Conservation (phyloP, 1,139 yeast genomes). For the Suhomyces bolitotheri region DNA sequence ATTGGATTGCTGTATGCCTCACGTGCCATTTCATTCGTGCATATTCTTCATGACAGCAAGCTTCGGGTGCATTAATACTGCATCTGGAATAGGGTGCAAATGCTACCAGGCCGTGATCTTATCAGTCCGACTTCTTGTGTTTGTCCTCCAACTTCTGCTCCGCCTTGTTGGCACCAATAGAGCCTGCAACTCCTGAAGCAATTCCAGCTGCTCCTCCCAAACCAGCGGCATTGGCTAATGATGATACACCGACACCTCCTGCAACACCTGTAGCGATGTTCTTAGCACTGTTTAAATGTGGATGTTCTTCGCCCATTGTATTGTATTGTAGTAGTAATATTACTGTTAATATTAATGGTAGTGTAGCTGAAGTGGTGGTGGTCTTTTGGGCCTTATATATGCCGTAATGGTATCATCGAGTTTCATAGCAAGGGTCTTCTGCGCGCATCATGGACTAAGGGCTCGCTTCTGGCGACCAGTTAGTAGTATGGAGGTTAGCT, state of each 20-base stretch:
- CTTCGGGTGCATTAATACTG: no score
- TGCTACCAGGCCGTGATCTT: no score
- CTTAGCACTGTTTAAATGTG: conserved; percentile 17
- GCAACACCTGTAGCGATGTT: conserved; percentile 23
- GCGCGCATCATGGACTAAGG: no score
- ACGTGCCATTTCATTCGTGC: neutral
- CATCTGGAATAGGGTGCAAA: no score
- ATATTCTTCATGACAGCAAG: neutral
- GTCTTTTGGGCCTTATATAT: no score
- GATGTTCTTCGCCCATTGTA: conserved; percentile 11
- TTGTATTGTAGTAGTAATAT: neutral
- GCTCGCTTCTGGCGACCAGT: no score
- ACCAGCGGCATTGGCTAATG: conserved; percentile 19
- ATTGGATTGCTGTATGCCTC: neutral
- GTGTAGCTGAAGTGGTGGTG: no score
- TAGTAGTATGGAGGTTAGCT: no score
- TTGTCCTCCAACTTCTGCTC: conserved; percentile 19
- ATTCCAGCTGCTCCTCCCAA: conserved; percentile 22
- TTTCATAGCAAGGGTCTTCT: no score
- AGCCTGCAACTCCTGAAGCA: conserved; percentile 32
- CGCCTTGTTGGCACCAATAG: conserved; percentile 30
- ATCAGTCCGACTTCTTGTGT: conserved; percentile 3
- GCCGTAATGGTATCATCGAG: no score
- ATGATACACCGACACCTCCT: conserved; percentile 24
- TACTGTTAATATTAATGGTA: no score